Percentiles rank a stretch among this genome's conserved stretches.
These are phyloP conservation scores for Verticillium nubilum DNA, from an alignment of 2,329 filamentous ascomycete species.

Conservation along the genomic window DNA sequence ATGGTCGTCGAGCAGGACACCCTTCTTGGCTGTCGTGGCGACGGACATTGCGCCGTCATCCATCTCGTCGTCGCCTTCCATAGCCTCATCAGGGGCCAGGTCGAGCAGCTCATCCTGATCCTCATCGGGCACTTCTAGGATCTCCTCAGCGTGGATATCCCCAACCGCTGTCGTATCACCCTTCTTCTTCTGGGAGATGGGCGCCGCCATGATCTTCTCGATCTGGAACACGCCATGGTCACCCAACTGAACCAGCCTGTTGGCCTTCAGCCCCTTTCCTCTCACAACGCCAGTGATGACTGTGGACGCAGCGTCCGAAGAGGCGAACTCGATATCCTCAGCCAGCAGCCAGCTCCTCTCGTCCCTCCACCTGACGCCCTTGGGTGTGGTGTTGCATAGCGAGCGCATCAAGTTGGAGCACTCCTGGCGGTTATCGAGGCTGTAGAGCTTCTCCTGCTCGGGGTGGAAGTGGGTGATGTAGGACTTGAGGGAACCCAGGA, in stretches of 20 bases:
- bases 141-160: slow-evolving; percentile 43
- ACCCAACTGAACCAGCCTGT: slow-evolving; percentile 83
- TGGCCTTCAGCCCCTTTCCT: slow-evolving; percentile 81
- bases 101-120: slow-evolving; percentile 80
- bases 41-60: slow-evolving; percentile 34
- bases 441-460: slow-evolving; percentile 84
- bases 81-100: slow-evolving; percentile 78
- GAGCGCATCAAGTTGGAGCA: slow-evolving; percentile 87
- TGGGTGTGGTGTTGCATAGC: slow-evolving; percentile 85
- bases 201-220: slow-evolving; percentile 77
- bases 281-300: slow-evolving; percentile 80
- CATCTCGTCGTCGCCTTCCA: slow-evolving; percentile 52
- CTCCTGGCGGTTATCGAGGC: slow-evolving; percentile 82
- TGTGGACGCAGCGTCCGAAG: slow-evolving; percentile 55
- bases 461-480: slow-evolving; percentile 95
- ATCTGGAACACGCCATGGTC: slow-evolving; percentile 95
- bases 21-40: slow-evolving; percentile 54
- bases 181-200: slow-evolving; percentile 55
- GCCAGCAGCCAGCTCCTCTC: slow-evolving; percentile 93
- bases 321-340: slow-evolving; percentile 71
- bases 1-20: slow-evolving; percentile 90
- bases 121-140: slow-evolving; percentile 66
- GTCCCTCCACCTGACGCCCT: slow-evolving; percentile 92
- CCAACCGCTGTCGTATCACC: slow-evolving; percentile 65
- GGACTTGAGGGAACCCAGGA: slow-evolving; percentile 79